Evolutionary conservation across 2,329 filamentous ascomycete genomes (phyloP).

Genomic region (Hypoxylon sp.): DNA sequence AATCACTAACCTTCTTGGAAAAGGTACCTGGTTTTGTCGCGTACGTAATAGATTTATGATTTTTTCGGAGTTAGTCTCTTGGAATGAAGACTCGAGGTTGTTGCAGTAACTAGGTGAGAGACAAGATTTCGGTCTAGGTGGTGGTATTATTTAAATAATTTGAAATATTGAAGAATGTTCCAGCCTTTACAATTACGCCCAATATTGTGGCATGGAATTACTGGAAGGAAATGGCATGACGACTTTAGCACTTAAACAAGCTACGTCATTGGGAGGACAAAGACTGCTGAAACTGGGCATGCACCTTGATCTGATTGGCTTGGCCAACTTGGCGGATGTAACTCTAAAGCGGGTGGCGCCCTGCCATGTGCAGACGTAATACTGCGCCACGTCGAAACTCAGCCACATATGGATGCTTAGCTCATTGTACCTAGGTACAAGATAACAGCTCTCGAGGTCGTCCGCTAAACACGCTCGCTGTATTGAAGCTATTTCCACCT

Average conservation of each 20-base stretch:
- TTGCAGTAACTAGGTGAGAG: not conserved
- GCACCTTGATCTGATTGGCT: constrained; percentile 5
- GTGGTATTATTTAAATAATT: constrained; percentile 19
- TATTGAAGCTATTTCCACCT: no score
- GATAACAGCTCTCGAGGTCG: no score
- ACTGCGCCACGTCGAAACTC: constrained; percentile 2
- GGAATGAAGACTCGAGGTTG: not conserved
- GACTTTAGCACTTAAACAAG: not conserved
- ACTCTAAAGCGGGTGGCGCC: no score
- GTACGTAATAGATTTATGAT: not conserved
- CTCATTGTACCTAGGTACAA: no score
- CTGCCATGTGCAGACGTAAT: no score
- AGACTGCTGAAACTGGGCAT: constrained; percentile 16
- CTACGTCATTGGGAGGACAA: constrained; percentile 21
- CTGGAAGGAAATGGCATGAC: constrained; percentile 1
- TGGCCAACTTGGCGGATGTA: constrained; percentile 9
- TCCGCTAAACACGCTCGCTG: no score
- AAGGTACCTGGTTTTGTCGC: not conserved
- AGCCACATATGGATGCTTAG: no score
- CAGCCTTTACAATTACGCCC: constrained; percentile 1
- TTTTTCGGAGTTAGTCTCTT: not conserved
- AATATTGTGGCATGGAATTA: constrained; percentile 2
- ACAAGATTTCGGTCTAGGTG: not conserved
- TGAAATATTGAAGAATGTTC: constrained; percentile 5
- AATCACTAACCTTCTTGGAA: no score